Base-by-base conservation (phyloP, 352 stramenopile genomes). In the Phytopythium helicoides region DNA sequence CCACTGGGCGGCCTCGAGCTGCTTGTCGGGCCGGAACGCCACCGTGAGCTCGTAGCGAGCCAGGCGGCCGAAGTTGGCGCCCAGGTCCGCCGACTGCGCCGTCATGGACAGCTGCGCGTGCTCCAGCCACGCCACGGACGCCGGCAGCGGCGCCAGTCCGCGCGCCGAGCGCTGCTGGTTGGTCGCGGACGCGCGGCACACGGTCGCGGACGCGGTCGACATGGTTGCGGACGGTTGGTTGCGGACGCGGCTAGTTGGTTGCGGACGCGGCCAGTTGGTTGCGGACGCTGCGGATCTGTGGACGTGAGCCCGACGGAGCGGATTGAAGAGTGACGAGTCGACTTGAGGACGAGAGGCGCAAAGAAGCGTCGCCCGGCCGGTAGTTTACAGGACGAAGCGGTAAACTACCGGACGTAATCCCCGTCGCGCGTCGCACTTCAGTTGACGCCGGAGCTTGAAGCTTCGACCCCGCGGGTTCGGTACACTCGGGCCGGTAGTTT, bases 31-130 rank as follows among this genome's bases (percentile, higher is more conserved):
- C 19, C 15, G 36, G 47, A 66, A 75, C 28, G 22, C 58, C 52
- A 82, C 74, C 15, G 62, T 69, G 14, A 75, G 40, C 42, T 66
- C 54, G 55, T 71, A 75, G 23, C 66, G 51, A 6, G 55, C 49
- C 40, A 63, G 65, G 47, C 66, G 54, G 36, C 58, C 34, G 47
- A 18, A 39, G 19, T 38, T 57, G 28, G 44, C 41, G 16, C 45
- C 45, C 4, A 51, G 28, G 28, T 51, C 45, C n/a, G 45, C 45
- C 28, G 45, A 37, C 45, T 21, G n/a, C 4, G 64, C 61, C n/a
- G 37, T 25, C 25, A 77, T 55, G 31, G 65, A 39, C 15, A 77
- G 48, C 35, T 54, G 54, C 12, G 74, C 42, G 38, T 74, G 44
- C 37, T 73, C 64, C 19, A 77, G 58, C 68, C 64, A 73, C 26